phyloP scores from a whole-genome alignment of 176 grass and related monocot genomes.

The Chloris gayana region DNA sequence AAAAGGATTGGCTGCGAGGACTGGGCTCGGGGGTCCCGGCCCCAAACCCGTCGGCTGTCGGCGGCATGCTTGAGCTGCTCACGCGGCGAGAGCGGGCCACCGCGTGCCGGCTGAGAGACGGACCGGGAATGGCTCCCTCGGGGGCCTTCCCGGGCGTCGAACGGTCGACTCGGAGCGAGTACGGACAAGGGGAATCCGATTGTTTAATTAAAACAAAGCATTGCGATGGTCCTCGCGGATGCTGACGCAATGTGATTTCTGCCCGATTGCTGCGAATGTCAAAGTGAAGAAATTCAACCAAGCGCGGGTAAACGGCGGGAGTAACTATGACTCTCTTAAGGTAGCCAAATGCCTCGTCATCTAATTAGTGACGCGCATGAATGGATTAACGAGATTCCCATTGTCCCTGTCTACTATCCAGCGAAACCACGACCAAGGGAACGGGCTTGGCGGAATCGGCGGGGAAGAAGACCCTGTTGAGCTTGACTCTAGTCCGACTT shows the following conservation, averaged over 20 bases:
- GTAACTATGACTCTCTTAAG: constrained; percentile 95
- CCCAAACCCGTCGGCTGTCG: constrained; percentile 19
- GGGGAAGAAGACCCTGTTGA: background rate
- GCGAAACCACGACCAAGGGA: constrained; percentile 30
- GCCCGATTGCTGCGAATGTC: constrained; percentile 84
- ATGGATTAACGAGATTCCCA: constrained; percentile 68
- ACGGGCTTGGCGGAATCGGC: constrained; percentile 23
- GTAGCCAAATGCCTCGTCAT: constrained; percentile 61
- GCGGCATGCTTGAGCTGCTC: constrained; percentile 19
- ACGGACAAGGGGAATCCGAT: constrained; percentile 69
- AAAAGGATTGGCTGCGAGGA: constrained; percentile 80
- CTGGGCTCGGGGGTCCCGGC: constrained; percentile 58
- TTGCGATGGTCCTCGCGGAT: constrained; percentile 47
- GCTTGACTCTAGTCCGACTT: too few species aligned
- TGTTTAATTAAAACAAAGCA: constrained; percentile 87
- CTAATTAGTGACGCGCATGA: constrained; percentile 74
- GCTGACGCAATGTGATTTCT: constrained; percentile 83
- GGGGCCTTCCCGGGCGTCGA: background rate
- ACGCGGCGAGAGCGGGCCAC: constrained; percentile 20
- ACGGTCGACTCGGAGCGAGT: constrained; percentile 41
- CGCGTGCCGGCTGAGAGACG: constrained; percentile 12
- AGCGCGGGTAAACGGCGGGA: constrained; percentile 67
- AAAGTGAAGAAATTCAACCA: constrained; percentile 94
- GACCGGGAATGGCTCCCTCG: too few species aligned
- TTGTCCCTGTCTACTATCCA: constrained; percentile 40